phyloP scores from a whole-genome alignment of 176 grass and related monocot species.

The Musa acuminata region DNA sequence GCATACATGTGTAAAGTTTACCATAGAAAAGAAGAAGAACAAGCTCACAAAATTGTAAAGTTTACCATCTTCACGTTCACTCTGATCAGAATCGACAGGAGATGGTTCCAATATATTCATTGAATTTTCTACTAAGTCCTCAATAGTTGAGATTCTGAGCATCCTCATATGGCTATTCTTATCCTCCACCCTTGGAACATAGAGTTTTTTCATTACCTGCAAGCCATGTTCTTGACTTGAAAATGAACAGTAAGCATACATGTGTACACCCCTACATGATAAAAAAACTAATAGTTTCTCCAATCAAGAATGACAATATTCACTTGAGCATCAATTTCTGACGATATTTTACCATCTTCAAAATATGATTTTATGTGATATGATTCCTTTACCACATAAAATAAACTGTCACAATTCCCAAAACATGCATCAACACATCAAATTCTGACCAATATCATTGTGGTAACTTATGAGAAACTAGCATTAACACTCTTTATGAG shows the following conservation, averaged over 20 bases:
- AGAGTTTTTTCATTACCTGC: slow-evolving; percentile 48
- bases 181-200: slow-evolving; percentile 89
- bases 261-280: neutral
- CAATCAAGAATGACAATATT: neutral
- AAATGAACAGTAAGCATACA: slow-evolving; percentile 22
- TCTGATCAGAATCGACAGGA: slow-evolving; percentile 44
- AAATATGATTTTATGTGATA: neutral
- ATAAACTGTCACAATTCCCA: neutral
- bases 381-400: neutral
- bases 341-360: neutral
- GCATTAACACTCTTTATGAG: neutral
- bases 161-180: slow-evolving; percentile 94
- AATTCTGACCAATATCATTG: neutral
- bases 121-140: slow-evolving; percentile 77
- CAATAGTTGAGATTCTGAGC: slow-evolving; percentile 67
- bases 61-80: slow-evolving; percentile 65
- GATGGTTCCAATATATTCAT: slow-evolving; percentile 96
- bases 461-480: neutral
- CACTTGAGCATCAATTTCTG: neutral
- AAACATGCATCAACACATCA: neutral
- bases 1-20: neutral
- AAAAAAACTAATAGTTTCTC: neutral
- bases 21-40: neutral
- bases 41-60: neutral
- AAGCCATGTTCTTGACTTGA: slow-evolving; percentile 36